Base-by-base conservation (phyloP, 129 eudicot genomes). In the Calendula officinalis region DNA sequence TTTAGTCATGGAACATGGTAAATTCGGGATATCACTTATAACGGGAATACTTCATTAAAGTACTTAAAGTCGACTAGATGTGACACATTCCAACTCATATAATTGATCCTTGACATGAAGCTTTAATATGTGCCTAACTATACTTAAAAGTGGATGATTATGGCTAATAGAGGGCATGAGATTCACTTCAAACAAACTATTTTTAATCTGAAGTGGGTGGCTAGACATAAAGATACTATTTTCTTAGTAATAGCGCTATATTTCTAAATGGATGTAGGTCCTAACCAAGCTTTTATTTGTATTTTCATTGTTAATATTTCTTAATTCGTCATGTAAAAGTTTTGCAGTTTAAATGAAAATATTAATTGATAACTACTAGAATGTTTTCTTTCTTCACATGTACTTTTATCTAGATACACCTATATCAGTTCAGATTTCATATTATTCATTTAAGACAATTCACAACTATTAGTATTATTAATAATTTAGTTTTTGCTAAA, bases 81-180 rank as follows among this genome's bases (percentile, higher is more conserved):
- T 48, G 46, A 62, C 53, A 15, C 7, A 40, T 39, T 50, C 54
- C 35, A 43, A 56, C 64, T 59, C 52, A 22, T 60, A 62, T 60
- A 48, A 70, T 37, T 59, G 16, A 47, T 22, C 16, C 52, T 60
- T 70, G 52, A 60, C 49, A 49, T 50, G 61, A 50, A 27, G 44
- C 44, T 7, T 30, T 66, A 7, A 57, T 36, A 66, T 11, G 66
- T 45, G 74, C 49, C 77, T 62, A 62, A 43, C 64, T 35, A 43
- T 62, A 12, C 43, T 52, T 33, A 53, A 63, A 63, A 63, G 45
- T 49, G 54, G 36, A 55, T 44, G 8, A 64, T 72, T 36, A 42
- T 64, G 77, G 71, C 66, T 66, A 33, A 45, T 45, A 35, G 44
- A 65, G 43, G 16, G 77, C 77, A 64, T 64, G 77, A 64, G 77